Base-by-base conservation (phyloP, 805 yeast genomes). In the Ogataea degrootiae region DNA sequence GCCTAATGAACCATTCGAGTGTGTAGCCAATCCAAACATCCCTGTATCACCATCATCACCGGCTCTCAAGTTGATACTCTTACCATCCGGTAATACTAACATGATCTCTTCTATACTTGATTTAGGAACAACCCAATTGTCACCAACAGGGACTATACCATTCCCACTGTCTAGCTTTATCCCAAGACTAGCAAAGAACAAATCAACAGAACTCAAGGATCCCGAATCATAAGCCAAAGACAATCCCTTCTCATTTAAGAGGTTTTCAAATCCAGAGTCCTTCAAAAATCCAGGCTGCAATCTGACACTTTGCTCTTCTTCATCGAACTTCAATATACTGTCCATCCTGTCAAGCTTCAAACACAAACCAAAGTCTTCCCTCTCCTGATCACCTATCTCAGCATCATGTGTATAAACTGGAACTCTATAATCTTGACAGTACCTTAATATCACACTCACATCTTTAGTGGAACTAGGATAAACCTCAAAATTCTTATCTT, bases 11-110 rank as follows among this genome's bases (percentile, higher is more conserved):
- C 51, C 45, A 16, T 55, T 54, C 14, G 36, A 41, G 4, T 42
- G 26, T 1, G 53, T 36, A 14, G 62, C 39, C 9, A 54, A n/a
- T 29, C 48, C 44, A 26, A 55, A 56, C 16, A 54, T 5, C 7
- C 42, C 39, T 21, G 37, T 36, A 16, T 39, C 43, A 9, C 39
- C 19, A n/a, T 15, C n/a, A 37, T 39, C 34, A 11, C 49, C 47
- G 1, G 19, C 29, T 11, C 31, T 31, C 14, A 52, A 43, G 0
- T 31, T 42, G 7, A 55, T 6, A 14, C 56, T 43, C 8, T 53
- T 47, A 8, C 68, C 68, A 48, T 61, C 66, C 14, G 67, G 62
- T 26, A 64, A 49, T 7, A 63, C 65, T 33, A 52, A 56, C 9
- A 56, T 60, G 19, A 57, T 37, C 23, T 43, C 49, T 23, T 37